These are phyloP conservation scores for Penicillium occitanis DNA, from an alignment of 2,329 filamentous ascomycete genomes.

Conservation along the genomic window DNA sequence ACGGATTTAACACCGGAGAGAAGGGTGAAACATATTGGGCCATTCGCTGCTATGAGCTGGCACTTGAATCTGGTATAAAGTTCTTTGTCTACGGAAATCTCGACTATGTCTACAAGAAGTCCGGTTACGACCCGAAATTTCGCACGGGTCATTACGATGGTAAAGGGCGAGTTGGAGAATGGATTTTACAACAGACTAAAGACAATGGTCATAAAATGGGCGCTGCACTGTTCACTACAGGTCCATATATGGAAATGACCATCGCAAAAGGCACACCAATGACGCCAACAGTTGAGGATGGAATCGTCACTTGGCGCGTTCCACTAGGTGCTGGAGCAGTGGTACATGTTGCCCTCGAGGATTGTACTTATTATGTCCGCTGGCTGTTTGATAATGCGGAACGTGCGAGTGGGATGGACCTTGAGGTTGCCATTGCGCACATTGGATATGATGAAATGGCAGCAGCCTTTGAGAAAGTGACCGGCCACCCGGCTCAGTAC, in stretches of 20 bases:
- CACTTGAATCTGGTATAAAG: conserved; percentile 36
- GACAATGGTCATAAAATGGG: neutral
- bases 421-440: conserved; percentile 47
- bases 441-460: conserved; percentile 45
- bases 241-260: conserved; percentile 31
- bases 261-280: conserved; percentile 38
- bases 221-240: conserved; percentile 25
- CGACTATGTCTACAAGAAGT: conserved; percentile 52
- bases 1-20: conserved; percentile 56
- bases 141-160: conserved; percentile 52
- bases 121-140: conserved; percentile 48
- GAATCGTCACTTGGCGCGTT: conserved; percentile 44
- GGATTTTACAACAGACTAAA: neutral
- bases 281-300: conserved; percentile 42
- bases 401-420: conserved; percentile 47
- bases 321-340: conserved; percentile 42
- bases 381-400: conserved; percentile 52
- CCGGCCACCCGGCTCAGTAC: neutral
- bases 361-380: conserved; percentile 49
- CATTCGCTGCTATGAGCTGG: conserved; percentile 40
- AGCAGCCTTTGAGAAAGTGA: conserved; percentile 36
- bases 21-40: conserved; percentile 53
- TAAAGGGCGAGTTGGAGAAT: conserved; percentile 44
- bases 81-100: conserved; percentile 53
- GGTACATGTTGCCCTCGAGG: conserved; percentile 47